Evolutionary conservation across 2,329 filamentous ascomycete genomes (phyloP).

Genomic region (Coniosporium tulheliwenetii): DNA sequence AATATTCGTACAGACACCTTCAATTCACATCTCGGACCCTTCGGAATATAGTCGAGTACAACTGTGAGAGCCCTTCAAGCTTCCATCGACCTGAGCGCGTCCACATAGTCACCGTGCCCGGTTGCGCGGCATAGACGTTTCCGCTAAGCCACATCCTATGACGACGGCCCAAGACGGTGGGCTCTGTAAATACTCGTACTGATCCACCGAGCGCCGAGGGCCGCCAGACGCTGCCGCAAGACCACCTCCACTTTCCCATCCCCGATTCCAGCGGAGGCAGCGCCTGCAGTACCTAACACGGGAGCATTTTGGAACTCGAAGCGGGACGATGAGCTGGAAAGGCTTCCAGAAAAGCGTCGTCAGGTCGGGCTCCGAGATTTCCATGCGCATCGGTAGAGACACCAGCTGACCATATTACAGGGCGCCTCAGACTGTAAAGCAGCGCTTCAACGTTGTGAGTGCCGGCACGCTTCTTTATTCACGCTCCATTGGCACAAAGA

Average conservation of each 20-base stretch:
- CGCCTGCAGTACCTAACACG: neutral
- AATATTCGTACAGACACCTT: no score
- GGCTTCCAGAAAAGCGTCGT: constrained; percentile 83
- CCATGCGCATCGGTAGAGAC: constrained; percentile 2
- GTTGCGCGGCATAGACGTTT: no score
- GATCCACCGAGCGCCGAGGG: neutral
- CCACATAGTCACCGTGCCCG: no score
- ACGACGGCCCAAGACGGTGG: neutral
- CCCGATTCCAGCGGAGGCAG: no score
- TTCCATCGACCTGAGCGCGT: no score
- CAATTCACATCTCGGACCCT: no score
- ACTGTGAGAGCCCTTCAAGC: no score
- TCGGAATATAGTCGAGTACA: no score
- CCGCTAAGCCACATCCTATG: neutral
- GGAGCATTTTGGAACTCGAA: neutral
- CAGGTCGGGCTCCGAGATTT: constrained; percentile 43
- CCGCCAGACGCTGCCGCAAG: neutral
- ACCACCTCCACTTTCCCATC: no score
- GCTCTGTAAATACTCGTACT: neutral
- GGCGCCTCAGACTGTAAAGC: constrained; percentile 85
- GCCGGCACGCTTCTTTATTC: neutral
- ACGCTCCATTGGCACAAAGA: neutral
- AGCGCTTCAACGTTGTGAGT: constrained; percentile 69
- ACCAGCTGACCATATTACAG: constrained; percentile 15
- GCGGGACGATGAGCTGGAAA: constrained; percentile 74